Conservation (phyloP, 371 early-diverging fungal genomes). For the Rhizopus stolonifer region DNA sequence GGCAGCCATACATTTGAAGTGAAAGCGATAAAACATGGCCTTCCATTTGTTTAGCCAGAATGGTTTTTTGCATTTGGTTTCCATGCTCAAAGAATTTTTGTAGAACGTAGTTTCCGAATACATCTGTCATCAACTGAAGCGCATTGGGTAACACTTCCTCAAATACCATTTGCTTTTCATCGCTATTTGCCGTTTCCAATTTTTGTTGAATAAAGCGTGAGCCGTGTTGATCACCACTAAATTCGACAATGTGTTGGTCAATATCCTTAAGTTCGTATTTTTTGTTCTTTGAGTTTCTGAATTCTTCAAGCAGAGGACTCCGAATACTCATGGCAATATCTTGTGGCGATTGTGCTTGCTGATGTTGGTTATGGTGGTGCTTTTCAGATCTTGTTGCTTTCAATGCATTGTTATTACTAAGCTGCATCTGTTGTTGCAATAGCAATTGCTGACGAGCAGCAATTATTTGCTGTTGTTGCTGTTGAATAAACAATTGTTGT, state of each 20-base stretch:
- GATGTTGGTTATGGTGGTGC: conserved; percentile 11
- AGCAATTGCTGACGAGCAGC: conserved; percentile 50
- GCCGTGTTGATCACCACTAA: conserved; percentile 99
- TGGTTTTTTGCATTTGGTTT: conserved; percentile 83
- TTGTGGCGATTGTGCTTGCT: conserved; percentile 15
- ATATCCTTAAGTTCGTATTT: conserved; percentile 95
- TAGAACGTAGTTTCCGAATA: conserved; percentile 99
- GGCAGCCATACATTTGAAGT: conserved; percentile 99
- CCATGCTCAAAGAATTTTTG: conserved; percentile 99
- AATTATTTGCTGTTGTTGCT: conserved; percentile 56
- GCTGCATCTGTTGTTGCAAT: conserved; percentile 28
- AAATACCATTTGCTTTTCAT: conserved; percentile 97
- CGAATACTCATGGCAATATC: conserved; percentile 60
- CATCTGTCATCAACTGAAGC: conserved; percentile 96
- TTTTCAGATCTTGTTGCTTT: not conserved
- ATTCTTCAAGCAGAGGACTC: conserved; percentile 89
- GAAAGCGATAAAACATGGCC: conserved; percentile 92
- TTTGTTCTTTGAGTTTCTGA: conserved; percentile 89
- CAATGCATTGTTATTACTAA: not conserved
- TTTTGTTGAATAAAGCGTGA: conserved; percentile 99
- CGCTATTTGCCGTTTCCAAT: conserved; percentile 88
- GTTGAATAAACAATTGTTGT: conserved; percentile 52
- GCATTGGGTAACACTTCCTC: conserved; percentile 93
- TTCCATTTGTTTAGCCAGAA: conserved; percentile 91
- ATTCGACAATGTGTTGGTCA: conserved; percentile 92